Evolutionary conservation across 371 early-diverging fungal species (phyloP).

Genomic region (Mortierella sp.): DNA sequence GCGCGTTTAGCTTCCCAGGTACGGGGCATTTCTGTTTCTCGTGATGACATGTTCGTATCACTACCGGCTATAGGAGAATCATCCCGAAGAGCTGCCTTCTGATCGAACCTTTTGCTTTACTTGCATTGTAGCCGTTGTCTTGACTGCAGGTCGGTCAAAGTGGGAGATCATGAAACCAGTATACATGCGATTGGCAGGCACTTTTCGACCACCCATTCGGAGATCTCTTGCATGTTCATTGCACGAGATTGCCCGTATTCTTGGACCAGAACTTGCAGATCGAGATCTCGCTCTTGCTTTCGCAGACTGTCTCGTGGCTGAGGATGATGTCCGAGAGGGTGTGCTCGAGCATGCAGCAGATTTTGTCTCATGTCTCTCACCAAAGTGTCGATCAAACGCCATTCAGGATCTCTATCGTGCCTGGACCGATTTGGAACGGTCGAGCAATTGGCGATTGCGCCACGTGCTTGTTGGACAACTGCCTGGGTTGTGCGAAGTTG

Average conservation of each 20-base stretch:
- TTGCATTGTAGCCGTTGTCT: conserved; percentile 56
- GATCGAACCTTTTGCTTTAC: too few relatives aligned
- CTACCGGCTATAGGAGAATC: too few relatives aligned
- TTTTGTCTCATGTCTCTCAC: conserved; percentile 64
- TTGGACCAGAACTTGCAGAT: conserved; percentile 69
- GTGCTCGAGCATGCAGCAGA: conserved; percentile 68
- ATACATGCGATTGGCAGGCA: conserved; percentile 44
- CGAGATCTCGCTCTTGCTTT: conserved; percentile 69
- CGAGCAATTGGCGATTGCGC: conserved; percentile 66
- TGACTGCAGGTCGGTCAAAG: conserved; percentile 71
- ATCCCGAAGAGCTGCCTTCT: too few relatives aligned
- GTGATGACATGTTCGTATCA: too few relatives aligned
- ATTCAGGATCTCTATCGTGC: conserved; percentile 63
- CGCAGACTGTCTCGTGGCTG: conserved; percentile 66
- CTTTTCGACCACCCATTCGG: conserved; percentile 52
- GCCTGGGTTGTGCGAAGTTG: conserved; percentile 59
- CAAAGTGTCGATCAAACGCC: conserved; percentile 62
- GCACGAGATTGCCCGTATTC: conserved; percentile 67
- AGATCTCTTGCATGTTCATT: conserved; percentile 69
- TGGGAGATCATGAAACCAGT: conserved; percentile 55
- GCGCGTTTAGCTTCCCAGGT: conserved; percentile 71
- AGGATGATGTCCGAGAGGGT: conserved; percentile 71
- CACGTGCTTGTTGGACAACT: conserved; percentile 66
- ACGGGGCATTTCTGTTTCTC: too few relatives aligned
- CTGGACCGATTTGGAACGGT: conserved; percentile 66